phyloP scores from a whole-genome alignment of 371 early-diverging fungal species.

The Chytridium lagenaria region DNA sequence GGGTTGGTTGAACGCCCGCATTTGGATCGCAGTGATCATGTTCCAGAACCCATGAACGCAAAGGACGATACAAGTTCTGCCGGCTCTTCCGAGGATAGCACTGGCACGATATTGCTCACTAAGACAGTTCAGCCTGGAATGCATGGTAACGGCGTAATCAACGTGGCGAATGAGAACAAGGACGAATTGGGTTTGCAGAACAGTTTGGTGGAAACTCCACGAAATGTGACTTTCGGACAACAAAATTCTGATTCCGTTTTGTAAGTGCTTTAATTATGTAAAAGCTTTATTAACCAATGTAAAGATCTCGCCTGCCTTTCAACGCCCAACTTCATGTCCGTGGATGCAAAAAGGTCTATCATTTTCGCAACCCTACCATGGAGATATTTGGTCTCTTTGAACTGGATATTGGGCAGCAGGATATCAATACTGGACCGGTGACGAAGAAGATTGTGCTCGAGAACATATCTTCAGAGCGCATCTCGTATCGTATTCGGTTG shows the following conservation, averaged over 20 bases:
- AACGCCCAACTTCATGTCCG: slow-evolving; percentile 49
- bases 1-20: slow-evolving; percentile 65
- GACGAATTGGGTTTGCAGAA: no score
- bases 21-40: not conserved
- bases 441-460: slow-evolving; percentile 67
- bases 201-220: no score
- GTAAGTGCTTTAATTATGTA: no score
- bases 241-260: no score
- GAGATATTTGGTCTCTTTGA: slow-evolving; percentile 67
- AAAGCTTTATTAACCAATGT: no score
- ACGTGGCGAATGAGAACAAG: no score
- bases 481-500: slow-evolving; percentile 64
- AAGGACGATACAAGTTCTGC: no score
- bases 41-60: not conserved
- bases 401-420: slow-evolving; percentile 77
- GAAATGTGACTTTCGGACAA: no score
- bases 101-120: no score
- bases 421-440: slow-evolving; percentile 58
- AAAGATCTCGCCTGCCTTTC: not conserved
- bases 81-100: no score
- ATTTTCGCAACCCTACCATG: not conserved
- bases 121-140: no score
- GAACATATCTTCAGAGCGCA: slow-evolving; percentile 52
- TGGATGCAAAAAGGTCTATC: slow-evolving; percentile 63
- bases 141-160: no score